Evolutionary conservation across 2,329 filamentous ascomycete genomes (phyloP), one percentile per base, ranked within the genome.

Genomic region (Sporothrix protearum): DNA sequence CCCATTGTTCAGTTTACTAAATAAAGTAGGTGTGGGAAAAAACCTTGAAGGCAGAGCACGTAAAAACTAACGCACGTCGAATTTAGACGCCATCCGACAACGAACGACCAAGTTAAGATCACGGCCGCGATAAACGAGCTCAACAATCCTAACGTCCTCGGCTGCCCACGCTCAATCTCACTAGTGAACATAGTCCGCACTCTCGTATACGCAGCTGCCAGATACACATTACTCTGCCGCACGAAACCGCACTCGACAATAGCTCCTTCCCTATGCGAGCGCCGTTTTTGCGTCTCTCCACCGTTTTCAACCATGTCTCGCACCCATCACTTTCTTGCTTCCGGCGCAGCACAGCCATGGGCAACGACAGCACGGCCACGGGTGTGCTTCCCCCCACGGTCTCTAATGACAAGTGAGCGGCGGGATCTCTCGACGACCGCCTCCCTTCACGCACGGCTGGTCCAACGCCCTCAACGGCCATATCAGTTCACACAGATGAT

Each of bases 401-500:
- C 28, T 5, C 51, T 39, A 28, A 22, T 30, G 73, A 75, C 63
- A 73, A 73, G 74, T 76, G 74, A 42, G 72, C 77, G 61, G 66
- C 70, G 73, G 73, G 75, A 91, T 30, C 67, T 75, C 1, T 74
- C 75, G 6, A 72, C 73, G 10, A 75, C 75, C 1, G 14, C 72
- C 1, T 85, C 89, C 79, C 91, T 94, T 73, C 89, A 93, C 79
- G 96, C 96, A 69, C 94, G 92, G 30, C 91, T 97, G 74, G 88
- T 98, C 79, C 87, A 87, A 74, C 93, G 96, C 19, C 94, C 94
- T n/a, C 92, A 94, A 78, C 89, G 94, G 6, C 95, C 96, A 55
- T 98, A 97, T 86, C 93, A 91, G 76, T 98, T 97, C 85, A 97
- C 95, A n/a, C 96, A 99, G 83, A 88, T 99, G 73, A 86, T 99